phyloP scores from a whole-genome alignment of 371 early-diverging fungal genomes.

The Sporodiniella umbellata region DNA sequence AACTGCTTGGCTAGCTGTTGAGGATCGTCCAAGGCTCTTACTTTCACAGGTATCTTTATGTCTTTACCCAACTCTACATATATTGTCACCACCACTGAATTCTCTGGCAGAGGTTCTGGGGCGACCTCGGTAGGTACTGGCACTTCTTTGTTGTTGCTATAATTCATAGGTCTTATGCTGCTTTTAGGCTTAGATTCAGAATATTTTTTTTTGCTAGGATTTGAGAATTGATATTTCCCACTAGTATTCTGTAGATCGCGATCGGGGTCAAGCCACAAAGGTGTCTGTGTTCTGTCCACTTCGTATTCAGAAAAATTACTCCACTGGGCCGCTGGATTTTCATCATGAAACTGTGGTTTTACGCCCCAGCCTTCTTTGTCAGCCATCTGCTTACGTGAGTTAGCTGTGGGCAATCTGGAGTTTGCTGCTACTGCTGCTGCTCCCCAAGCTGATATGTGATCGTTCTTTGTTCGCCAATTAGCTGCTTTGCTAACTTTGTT shows the following conservation, averaged over 20 bases:
- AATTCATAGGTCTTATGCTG: not conserved
- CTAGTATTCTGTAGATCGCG: not conserved
- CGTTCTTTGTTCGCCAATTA: not conserved
- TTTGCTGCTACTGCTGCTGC: too few species aligned
- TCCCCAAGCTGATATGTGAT: not conserved
- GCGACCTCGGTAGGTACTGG: not conserved
- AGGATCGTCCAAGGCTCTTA: conserved; percentile 20
- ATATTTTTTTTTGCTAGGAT: conserved; percentile 10
- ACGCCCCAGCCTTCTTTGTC: not conserved
- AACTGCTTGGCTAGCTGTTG: conserved; percentile 8
- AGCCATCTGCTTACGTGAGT: not conserved
- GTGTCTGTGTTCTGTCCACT: not conserved
- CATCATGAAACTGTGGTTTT: not conserved
- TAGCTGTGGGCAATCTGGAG: too few species aligned
- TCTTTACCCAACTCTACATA: conserved; percentile 11
- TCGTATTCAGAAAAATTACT: not conserved
- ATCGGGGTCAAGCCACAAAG: not conserved
- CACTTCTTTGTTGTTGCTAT: not conserved
- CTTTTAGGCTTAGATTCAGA: not conserved
- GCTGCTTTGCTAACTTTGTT: not conserved
- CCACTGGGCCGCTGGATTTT: not conserved
- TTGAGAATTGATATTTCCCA: conserved; percentile 9
- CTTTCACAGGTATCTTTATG: conserved; percentile 4
- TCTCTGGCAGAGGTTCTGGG: not conserved
- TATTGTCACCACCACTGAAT: not conserved